phyloP scores from a whole-genome alignment of 2,329 filamentous ascomycete species.

The Colletotrichum kahawae region DNA sequence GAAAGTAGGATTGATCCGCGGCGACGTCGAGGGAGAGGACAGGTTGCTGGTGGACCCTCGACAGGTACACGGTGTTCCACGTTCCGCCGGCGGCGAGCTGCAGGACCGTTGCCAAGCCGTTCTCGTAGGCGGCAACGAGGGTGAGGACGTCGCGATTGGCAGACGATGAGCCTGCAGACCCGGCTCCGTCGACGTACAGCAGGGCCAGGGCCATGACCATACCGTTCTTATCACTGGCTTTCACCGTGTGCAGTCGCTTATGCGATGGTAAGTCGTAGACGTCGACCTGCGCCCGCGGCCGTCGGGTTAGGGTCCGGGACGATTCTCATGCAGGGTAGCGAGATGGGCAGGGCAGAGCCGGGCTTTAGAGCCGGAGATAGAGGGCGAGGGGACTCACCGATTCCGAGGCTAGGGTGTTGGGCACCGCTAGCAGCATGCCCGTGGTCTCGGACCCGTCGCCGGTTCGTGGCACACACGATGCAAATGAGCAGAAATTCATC shows the following conservation, averaged over 20 bases:
- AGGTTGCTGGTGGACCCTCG: constrained; percentile 77
- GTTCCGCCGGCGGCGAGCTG: constrained; percentile 46
- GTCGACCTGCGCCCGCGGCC: constrained; percentile 62
- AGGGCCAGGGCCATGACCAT: constrained; percentile 89
- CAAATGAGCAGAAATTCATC: constrained; percentile 92
- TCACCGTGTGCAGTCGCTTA: constrained; percentile 65
- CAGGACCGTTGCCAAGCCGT: constrained; percentile 75
- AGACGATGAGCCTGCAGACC: neutral
- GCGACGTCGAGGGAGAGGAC: constrained; percentile 74
- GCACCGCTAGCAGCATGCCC: constrained; percentile 73
- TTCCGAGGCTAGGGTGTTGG: constrained; percentile 77
- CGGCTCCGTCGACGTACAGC: constrained; percentile 49
- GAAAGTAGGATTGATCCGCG: constrained; percentile 60
- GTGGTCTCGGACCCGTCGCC: neutral
- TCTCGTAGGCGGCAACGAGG: constrained; percentile 83
- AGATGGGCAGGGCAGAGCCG: neutral
- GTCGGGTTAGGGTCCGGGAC: constrained; percentile 4
- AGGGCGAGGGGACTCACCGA: constrained; percentile 50
- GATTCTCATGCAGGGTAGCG: neutral
- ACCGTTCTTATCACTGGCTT: constrained; percentile 59
- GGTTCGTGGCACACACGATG: constrained; percentile 51
- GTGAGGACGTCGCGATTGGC: constrained; percentile 47
- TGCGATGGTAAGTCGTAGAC: constrained; percentile 84
- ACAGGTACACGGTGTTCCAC: constrained; percentile 64
- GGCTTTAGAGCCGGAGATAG: constrained; percentile 11